Percentiles rank a stretch among this genome's conserved stretches.
Evolutionary conservation across 306 rosid species (phyloP).

Genomic region (Luffa acutangula): DNA sequence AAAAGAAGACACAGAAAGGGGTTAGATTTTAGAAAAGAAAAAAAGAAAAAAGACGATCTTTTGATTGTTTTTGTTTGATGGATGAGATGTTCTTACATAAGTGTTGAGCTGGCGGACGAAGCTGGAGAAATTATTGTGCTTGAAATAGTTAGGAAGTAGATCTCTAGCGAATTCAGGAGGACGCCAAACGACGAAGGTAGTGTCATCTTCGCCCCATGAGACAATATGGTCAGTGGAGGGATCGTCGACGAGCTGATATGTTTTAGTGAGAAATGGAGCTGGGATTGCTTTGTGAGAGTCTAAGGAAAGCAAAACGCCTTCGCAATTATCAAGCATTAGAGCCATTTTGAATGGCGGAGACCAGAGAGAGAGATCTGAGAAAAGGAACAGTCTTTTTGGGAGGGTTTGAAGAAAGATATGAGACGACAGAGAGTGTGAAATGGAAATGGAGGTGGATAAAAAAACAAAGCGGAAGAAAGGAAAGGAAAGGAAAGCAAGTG

Average conservation of each 20-base stretch:
- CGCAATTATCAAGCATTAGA: slow-evolving; percentile 69
- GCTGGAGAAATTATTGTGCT: slow-evolving; percentile 98
- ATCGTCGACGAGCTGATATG: slow-evolving; percentile 94
- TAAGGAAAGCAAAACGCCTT: slow-evolving; percentile 67
- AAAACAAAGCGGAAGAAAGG: background rate
- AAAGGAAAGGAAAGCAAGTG: background rate
- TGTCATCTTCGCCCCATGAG: slow-evolving; percentile 96
- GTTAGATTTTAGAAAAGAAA: background rate
- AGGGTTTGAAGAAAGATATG: background rate
- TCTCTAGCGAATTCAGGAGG: slow-evolving; percentile 96
- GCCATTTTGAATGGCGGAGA: slow-evolving; percentile 33
- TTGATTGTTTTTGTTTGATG: background rate
- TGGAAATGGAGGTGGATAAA: background rate
- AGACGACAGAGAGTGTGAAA: background rate
- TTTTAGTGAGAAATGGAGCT: slow-evolving; percentile 90
- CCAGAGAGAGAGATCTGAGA: background rate
- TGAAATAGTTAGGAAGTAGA: slow-evolving; percentile 96
- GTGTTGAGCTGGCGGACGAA: slow-evolving; percentile 99
- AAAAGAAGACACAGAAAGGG: no score
- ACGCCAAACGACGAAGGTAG: slow-evolving; percentile 97
- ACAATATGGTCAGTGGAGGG: slow-evolving; percentile 88
- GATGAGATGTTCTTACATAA: slow-evolving; percentile 30
- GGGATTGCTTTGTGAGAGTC: slow-evolving; percentile 92
- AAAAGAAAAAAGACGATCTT: background rate
- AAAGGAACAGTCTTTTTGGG: background rate